Evolutionary conservation across 495 filamentous ascomycete genomes (phyloP), one percentile per base, ranked within the genome.

Genomic region (Hamigera avellanea): DNA sequence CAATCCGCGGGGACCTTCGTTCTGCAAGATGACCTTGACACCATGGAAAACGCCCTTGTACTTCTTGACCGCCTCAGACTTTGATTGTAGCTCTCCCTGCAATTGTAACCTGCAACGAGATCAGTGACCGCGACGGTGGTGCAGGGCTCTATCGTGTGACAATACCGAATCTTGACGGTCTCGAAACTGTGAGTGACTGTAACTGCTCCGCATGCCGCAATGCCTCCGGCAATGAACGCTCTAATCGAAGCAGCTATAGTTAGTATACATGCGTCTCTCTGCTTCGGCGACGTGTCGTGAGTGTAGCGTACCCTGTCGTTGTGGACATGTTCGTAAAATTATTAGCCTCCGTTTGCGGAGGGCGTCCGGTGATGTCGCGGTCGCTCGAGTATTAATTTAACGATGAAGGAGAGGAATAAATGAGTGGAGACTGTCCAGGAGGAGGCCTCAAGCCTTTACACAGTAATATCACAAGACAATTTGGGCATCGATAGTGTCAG

Each of bases 121-220:
- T 31, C 6, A 15, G 28, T 37, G 8, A 36, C 23, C 27, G 28
- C 15, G 26, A 2, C 21, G 8, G 21, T 17, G 5, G 26, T n/a
- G 31, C 12, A n/a, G n/a, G n/a, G n/a, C n/a, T n/a, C 14, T 18
- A 8, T 50, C 28, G 25, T 39, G 28, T 14, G 8, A 36, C 64
- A 36, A n/a, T 52, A 89, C 83, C 89, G 84, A 55, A 96, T 99
- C 76, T 99, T 99, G 40, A 96, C 86, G 6, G 91, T 96, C 63
- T 99, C 91, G 66, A 96, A 95, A 41, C 86, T 85, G 59, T 99
- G 91, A 26, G 91, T 99, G 32, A 93, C 89, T 3, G 91, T 96
- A 35, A 99, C 93, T 36, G 91, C 91, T 45, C 91, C 91, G 62
- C 87, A 95, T 36, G 93, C 91, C 46, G 91, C 91, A 53, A 96